These are phyloP conservation scores for Salix purpurea DNA, from an alignment of 345 rosid genomes.

Conservation along the genomic window DNA sequence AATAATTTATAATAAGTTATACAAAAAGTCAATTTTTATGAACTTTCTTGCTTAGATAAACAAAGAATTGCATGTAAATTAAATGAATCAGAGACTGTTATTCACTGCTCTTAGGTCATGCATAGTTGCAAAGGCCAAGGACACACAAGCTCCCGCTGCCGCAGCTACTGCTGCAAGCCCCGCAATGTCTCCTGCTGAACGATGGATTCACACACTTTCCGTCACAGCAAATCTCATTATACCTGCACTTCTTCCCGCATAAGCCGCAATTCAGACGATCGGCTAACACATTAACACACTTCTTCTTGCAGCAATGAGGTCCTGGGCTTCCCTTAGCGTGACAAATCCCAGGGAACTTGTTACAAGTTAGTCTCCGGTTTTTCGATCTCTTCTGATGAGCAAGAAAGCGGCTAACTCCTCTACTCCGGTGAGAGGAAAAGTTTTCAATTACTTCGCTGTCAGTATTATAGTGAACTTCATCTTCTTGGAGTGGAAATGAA, in stretches of 20 bases:
- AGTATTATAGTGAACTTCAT: too few species aligned
- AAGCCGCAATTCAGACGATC: slow-evolving; percentile 36
- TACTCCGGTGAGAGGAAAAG: too few species aligned
- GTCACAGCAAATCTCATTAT: slow-evolving; percentile 33
- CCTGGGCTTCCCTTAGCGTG: slow-evolving; percentile 32
- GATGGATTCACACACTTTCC: slow-evolving; percentile 40
- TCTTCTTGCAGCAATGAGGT: slow-evolving; percentile 33
- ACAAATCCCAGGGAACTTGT: slow-evolving; percentile 18
- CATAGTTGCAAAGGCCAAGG: slow-evolving; percentile 40
- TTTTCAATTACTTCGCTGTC: too few species aligned
- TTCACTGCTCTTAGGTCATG: background rate
- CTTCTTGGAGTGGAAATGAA: too few species aligned
- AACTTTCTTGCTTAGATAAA: too few species aligned
- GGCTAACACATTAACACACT: slow-evolving; percentile 20
- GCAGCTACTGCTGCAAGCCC: slow-evolving; percentile 31
- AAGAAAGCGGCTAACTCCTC: background rate
- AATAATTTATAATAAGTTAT: too few species aligned
- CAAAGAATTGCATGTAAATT: too few species aligned
- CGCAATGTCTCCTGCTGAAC: slow-evolving; percentile 26
- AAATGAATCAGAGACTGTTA: too few species aligned
- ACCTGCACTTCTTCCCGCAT: slow-evolving; percentile 42
- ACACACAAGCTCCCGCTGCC: slow-evolving; percentile 28
- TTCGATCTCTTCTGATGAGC: background rate
- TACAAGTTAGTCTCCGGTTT: background rate
- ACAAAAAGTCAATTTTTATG: too few species aligned